Base-by-base conservation (phyloP, 108 stramenopile genomes). In the Schizochytrium sp. region DNA sequence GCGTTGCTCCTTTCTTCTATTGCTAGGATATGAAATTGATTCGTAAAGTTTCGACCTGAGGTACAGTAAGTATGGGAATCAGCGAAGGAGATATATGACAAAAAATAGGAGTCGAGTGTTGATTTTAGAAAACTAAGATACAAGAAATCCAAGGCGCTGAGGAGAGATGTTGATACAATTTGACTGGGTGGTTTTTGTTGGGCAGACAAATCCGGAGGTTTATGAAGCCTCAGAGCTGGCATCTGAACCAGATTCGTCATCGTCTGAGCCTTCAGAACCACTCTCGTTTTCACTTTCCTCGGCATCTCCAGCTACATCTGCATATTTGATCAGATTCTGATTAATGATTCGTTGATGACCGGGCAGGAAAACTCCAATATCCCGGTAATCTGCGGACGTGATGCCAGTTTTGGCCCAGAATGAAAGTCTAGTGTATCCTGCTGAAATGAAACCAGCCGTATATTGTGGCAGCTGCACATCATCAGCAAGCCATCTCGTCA, bases 331-430 rank as follows among this genome's bases (percentile, higher is more conserved):
- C 12, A 69, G 64, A 69, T 44, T 44, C 10, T 44, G 64, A 8
- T 8, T 7, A 38, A 69, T 69, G 64, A 69, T 69, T 8, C 64
- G 64, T 15, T 69, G 64, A 53, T 83, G 76, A 40, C 50, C 76
- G 45, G 76, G 76, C 5, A 55, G 76, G 10, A 55, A 19, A 53
- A 83, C 76, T 17, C 76, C 76, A 3, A 83, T 83, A 8, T 83
- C 50, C 8, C 53, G 76, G n/a, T 55, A 83, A n/a, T 83, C 76
- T 5, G 47, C 15, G 28, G 49, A 47, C n/a, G 76, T 19, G 10
- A 83, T 10, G 28, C 76, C 76, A 17, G 53, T 38, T 83, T 83
- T 83, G 10, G 76, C 76, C 76, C 76, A 83, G 3, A 83, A 83
- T n/a, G 47, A 10, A 10, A 83, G 76, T n/a, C 76, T 17, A n/a